These are phyloP conservation scores for Diaporthe citrichinensis DNA, from an alignment of 2,329 filamentous ascomycete species.

Conservation along the genomic window DNA sequence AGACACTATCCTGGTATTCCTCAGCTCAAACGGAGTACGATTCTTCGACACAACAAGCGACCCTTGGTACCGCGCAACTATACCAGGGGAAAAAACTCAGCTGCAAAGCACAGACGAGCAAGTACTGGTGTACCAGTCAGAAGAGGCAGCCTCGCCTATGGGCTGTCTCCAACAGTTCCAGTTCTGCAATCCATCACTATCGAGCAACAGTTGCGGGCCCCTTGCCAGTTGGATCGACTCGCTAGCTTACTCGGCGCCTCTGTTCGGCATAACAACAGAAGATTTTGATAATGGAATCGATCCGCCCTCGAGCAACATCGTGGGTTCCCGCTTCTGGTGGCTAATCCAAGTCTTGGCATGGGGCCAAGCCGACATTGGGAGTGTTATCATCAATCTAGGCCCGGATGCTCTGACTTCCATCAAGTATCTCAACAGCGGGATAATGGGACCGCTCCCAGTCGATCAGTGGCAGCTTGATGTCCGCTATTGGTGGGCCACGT, in stretches of 20 bases:
- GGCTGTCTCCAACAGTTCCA: conserved; percentile 33
- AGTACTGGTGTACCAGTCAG: not conserved
- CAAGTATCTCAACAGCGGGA: not conserved
- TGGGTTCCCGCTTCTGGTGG: not conserved
- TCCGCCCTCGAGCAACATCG: not conserved
- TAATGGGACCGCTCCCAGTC: conserved; percentile 17
- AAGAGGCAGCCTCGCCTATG: conserved; percentile 39
- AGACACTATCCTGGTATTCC: conserved; percentile 25
- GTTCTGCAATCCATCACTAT: conserved; percentile 33
- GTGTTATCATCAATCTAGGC: not conserved
- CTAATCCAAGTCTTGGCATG: accelerated
- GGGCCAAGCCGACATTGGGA: accelerated
- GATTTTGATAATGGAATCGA: accelerated
- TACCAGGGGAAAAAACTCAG: not conserved
- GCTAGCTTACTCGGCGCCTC: not conserved
- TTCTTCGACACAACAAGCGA: not conserved
- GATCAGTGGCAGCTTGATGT: conserved; percentile 44
- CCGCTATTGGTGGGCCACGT: conserved; percentile 37
- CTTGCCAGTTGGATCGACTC: conserved; percentile 10
- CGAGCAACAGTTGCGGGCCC: not conserved
- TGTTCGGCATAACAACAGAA: not conserved
- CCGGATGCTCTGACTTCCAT: not conserved
- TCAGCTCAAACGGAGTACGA: conserved; percentile 21
- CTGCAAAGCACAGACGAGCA: accelerated
- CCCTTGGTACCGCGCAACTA: conserved; percentile 37